Base-by-base conservation (phyloP, 2,329 filamentous ascomycete species). In the Aspergillus pseudoviridinutans region DNA sequence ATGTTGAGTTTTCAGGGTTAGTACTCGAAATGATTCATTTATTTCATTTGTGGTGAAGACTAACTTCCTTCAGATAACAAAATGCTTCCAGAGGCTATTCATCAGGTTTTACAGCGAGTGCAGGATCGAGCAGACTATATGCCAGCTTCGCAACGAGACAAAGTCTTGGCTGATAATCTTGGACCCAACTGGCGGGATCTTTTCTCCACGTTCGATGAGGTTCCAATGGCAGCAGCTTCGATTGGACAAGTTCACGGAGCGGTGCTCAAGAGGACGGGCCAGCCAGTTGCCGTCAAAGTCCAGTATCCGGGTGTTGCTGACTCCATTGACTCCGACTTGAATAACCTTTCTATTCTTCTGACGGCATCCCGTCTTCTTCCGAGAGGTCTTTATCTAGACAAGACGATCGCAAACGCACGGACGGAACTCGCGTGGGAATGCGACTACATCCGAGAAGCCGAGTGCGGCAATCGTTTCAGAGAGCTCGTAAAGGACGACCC, bases 121-220 rank as follows among this genome's bases (percentile, higher is more conserved):
- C 94, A 99, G 72, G 94, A 99, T 72, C 88, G 91, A 56, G 94
- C 94, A 42, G 93, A 99, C 74, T 99, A 97, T 74, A 99, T 99
- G 94, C 94, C 94, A 0, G 84, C 91, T 2, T 96, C 87, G 72
- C 94, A 99, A 74, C 88, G 94, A 10, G 87, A 99, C 72, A 86
- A 88, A 58, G 93, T 99, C 0, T 82, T 99, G 6, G 74, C 80
- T 0, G 80, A 83, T 4, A 96, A 96, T 67, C 82, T 99, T 0
- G 94, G 94, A 0, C 68, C 84, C 0, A 83, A 93, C 54, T 99
- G 94, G 94, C 84, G 91, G 51, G 84, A 91, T 1, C 77, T 97
- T 1, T 99, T 93, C 67, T 81, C 80, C 22, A 84, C 87, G 4
- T 99, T 99, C 66, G 89, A 96, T 44, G 94, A 97, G 63, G 87